Conservation (phyloP, 192 early-diverging fungal species). For the Coemansia reversa region DNA sequence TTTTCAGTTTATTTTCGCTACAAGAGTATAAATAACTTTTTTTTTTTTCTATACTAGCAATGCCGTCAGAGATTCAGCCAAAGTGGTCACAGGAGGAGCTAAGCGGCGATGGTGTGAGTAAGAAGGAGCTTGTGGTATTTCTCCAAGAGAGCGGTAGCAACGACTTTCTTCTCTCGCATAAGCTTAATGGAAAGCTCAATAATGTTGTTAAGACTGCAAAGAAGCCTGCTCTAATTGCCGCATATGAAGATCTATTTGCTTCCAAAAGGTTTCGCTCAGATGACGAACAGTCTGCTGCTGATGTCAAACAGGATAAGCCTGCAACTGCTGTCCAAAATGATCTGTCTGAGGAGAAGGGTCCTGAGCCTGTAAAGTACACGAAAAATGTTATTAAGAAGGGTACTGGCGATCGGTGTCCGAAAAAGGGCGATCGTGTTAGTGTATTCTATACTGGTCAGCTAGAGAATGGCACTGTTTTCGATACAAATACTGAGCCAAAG, state of each 20-base stretch:
- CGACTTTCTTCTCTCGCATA: slow-evolving; percentile 63
- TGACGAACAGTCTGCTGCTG: slow-evolving; percentile 36
- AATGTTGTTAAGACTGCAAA: slow-evolving; percentile 71
- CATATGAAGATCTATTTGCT: slow-evolving; percentile 65
- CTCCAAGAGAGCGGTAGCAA: slow-evolving; percentile 64
- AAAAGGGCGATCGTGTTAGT: slow-evolving; percentile 69
- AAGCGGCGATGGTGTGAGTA: slow-evolving; percentile 62
- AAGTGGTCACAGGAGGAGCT: slow-evolving; percentile 67
- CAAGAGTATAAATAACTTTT: background rate
- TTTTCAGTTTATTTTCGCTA: background rate
- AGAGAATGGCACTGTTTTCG: slow-evolving; percentile 70
- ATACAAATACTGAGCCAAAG: slow-evolving; percentile 59
- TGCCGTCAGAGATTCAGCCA: slow-evolving; percentile 23
- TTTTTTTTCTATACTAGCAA: slow-evolving; percentile 4
- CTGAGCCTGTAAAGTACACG: slow-evolving; percentile 61
- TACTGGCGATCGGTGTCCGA: slow-evolving; percentile 55
- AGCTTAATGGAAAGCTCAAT: slow-evolving; percentile 70
- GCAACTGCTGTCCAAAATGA: slow-evolving; percentile 14
- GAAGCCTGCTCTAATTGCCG: slow-evolving; percentile 59
- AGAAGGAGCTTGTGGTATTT: slow-evolving; percentile 69
- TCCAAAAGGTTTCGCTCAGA: slow-evolving; percentile 59
- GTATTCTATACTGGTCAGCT: slow-evolving; percentile 69
- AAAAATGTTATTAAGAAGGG: slow-evolving; percentile 69
- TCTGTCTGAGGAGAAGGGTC: slow-evolving; percentile 3
- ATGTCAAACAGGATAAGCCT: slow-evolving; percentile 41